Base-by-base conservation (phyloP, 1,284 basidiomycete genomes). In the Trametes pubescens region DNA sequence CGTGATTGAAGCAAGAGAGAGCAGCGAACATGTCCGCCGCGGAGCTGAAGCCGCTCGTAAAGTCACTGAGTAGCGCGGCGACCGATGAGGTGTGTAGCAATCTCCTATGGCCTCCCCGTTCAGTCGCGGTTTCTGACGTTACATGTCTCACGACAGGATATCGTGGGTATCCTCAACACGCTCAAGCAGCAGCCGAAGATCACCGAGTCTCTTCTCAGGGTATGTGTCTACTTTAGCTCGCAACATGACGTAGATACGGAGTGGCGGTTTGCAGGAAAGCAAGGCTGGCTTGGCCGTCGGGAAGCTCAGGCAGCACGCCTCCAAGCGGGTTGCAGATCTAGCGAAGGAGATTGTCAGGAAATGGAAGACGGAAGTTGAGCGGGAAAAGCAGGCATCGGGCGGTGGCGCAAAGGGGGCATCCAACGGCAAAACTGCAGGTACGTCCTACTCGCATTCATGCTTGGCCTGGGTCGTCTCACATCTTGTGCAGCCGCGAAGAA, bases 301-400 rank as follows among this genome's bases (percentile, higher is more conserved):
- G 55, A 98, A 98, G 80, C 82, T 98, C 29, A 87, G 96, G 51
- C 84, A 85, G 34, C 88, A 95, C 75, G 77, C 86, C 0, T 83
- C 88, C 21, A 91, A 92, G 71, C 84, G 87, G 22, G 87, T 99
- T 3, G 78, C 93, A 2, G 90, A 94, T 62, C 81, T 95, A 4
- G 94, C 97, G 14, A 98, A 98, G 77, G 95, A 96, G 70, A 84
- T 99, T 38, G 96, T 99, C 51, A 94, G 91, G 78, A 90, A 91
- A 75, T 96, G 95, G 95, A 95, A 96, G 79, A 86, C 82, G 51
- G 90, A 88, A 60, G 94, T 96, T 34, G 93, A 95, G 70, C 87
- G 86, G 71, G 90, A 92, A 60, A 94, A 94, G 75, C 76, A 79
- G 49, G 73, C 71, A 35, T 72, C 65, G 72, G 76, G 74, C 51